These are phyloP conservation scores for Xylariales sp. DNA, from an alignment of 2,329 filamentous ascomycete genomes.

Conservation along the genomic window DNA sequence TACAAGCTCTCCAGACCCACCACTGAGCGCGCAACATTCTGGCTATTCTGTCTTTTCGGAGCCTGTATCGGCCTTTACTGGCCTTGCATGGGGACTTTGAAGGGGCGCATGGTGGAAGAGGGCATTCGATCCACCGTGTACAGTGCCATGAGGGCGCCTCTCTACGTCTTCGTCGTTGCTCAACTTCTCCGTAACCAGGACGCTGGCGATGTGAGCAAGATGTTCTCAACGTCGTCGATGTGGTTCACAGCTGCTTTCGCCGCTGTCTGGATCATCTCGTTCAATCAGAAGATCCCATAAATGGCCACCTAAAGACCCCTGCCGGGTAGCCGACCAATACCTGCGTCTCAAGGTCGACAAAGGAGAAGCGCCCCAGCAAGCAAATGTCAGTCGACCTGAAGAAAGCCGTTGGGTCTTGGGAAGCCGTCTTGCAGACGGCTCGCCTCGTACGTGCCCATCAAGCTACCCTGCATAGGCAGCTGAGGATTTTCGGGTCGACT, in stretches of 20 bases:
- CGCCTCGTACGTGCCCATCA: no score
- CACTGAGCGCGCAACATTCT: constrained; percentile 42
- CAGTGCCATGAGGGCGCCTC: constrained; percentile 50
- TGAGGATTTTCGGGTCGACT: no score
- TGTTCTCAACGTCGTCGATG: constrained; percentile 23
- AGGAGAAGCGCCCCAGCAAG: neutral
- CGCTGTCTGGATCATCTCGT: constrained; percentile 19
- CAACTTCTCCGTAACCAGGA: constrained; percentile 41
- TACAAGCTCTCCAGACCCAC: constrained; percentile 33
- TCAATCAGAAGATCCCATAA: constrained; percentile 21
- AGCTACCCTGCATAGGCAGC: no score
- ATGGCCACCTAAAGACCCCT: no score
- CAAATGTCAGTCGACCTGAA: no score
- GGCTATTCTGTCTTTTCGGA: constrained; percentile 54
- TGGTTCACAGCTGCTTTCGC: constrained; percentile 22
- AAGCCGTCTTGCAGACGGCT: no score
- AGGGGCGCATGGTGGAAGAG: constrained; percentile 40
- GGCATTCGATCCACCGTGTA: constrained; percentile 50
- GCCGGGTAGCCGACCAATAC: neutral
- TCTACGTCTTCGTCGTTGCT: constrained; percentile 36
- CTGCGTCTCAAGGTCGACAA: no score
- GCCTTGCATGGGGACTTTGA: constrained; percentile 50
- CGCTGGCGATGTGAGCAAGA: constrained; percentile 15
- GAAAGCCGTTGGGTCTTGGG: no score
- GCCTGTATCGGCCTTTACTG: constrained; percentile 54